Percentiles rank a stretch among this genome's conserved stretches.
Conservation (phyloP, 495 filamentous ascomycete genomes). For the Hypoxylon fragiforme region DNA sequence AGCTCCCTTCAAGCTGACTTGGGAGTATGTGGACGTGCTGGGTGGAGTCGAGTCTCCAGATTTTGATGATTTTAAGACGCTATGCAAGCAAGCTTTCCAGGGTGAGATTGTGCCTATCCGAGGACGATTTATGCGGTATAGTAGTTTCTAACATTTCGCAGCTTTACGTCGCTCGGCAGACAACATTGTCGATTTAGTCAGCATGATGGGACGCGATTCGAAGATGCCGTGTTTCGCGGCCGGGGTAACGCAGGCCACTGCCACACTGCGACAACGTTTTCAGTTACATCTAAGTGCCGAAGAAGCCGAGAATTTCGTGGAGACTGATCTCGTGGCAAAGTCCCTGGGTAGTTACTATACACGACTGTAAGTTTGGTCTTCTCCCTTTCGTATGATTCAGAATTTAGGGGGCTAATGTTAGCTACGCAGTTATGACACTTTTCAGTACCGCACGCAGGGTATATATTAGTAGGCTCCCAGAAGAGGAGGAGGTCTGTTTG, state of each 20-base stretch:
- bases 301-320: slow-evolving; percentile 72
- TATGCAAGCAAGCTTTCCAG: slow-evolving; percentile 77
- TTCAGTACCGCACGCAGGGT: slow-evolving; percentile 78
- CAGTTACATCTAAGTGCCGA: slow-evolving; percentile 73
- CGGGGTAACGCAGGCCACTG: slow-evolving; percentile 62
- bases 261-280: slow-evolving; percentile 65
- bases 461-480: slow-evolving; percentile 65
- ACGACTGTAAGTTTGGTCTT: slow-evolving; percentile 57
- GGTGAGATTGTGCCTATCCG: slow-evolving; percentile 43
- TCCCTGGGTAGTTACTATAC: slow-evolving; percentile 77
- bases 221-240: slow-evolving; percentile 77
- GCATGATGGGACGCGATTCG: slow-evolving; percentile 74
- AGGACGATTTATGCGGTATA: background rate
- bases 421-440: slow-evolving; percentile 67
- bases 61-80: slow-evolving; percentile 67
- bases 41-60: slow-evolving; percentile 64
- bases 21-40: slow-evolving; percentile 76
- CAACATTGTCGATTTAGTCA: slow-evolving; percentile 71
- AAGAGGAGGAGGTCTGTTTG: slow-evolving; percentile 9
- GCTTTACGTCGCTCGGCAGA: slow-evolving; percentile 71
- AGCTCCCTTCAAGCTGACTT: slow-evolving; percentile 76
- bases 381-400: background rate
- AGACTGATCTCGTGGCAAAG: slow-evolving; percentile 70
- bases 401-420: slow-evolving; percentile 24
- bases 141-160: slow-evolving; percentile 28